phyloP scores from a whole-genome alignment of 176 grass and related monocot species.

The Typha latifolia region DNA sequence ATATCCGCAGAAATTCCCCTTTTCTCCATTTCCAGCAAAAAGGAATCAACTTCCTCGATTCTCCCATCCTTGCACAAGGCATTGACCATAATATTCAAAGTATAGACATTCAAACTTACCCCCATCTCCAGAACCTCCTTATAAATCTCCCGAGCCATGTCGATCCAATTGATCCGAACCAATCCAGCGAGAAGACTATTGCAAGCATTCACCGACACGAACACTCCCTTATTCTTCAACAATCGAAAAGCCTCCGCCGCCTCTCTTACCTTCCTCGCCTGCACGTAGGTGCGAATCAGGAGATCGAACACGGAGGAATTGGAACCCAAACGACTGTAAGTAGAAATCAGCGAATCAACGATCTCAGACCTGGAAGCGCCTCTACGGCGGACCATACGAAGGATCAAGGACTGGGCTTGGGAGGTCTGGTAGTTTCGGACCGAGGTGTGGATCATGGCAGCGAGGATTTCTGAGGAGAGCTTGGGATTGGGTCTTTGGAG shows the following conservation, averaged over 20 bases:
- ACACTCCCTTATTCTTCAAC: conserved; percentile 32
- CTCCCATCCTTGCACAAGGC: conserved; percentile 56
- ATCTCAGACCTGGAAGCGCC: conserved; percentile 50
- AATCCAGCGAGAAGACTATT: conserved; percentile 74
- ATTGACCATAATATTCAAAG: conserved; percentile 90
- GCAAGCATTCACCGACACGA: conserved; percentile 46
- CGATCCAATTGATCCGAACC: conserved; percentile 60
- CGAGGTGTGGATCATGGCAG: conserved; percentile 35
- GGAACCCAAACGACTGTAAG: conserved; percentile 15
- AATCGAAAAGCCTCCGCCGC: conserved; percentile 69
- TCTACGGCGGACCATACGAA: conserved; percentile 71
- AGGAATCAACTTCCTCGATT: conserved; percentile 31
- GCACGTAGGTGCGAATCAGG: conserved; percentile 87
- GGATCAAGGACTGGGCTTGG: conserved; percentile 70
- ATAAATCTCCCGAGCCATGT: conserved; percentile 53
- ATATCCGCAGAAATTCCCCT: conserved; percentile 64
- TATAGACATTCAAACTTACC: conserved; percentile 57
- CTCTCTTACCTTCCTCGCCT: conserved; percentile 77
- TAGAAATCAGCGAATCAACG: conserved; percentile 31
- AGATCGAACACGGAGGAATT: conserved; percentile 60
- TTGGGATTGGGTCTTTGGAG: conserved; percentile 4
- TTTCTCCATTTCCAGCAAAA: conserved; percentile 63
- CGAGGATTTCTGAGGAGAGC: conserved; percentile 38
- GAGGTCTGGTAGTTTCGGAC: conserved; percentile 37
- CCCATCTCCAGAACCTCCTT: conserved; percentile 39